Evolutionary conservation across 306 rosid species (phyloP), one percentile per base, ranked within the genome.

Genomic region (Corylus avellana): DNA sequence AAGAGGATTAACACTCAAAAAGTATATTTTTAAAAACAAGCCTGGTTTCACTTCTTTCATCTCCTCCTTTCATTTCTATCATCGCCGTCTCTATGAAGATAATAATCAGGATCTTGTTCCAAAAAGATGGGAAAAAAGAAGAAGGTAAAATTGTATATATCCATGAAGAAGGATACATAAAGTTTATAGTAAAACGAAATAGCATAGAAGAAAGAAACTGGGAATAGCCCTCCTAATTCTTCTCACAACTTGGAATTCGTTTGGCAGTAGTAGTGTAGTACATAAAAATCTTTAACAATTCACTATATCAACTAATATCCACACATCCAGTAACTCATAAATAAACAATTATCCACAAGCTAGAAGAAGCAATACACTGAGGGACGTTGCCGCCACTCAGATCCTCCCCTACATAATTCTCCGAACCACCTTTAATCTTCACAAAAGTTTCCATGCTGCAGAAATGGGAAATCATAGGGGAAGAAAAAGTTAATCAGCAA

Each of bases 401-500:
- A 10, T 69, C 80, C 66, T 20, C 78, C 76, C 47, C 51, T 12
- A 22, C 27, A 75, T 54, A 14, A n/a, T 6, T 50, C 11, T 9
- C 18, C 2, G 22, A 42, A 57, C 50, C 82, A 59, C 62, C 74
- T 35, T 67, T 81, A 64, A 67, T 75, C 84, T 77, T 87, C 86
- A 92, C 86, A 84, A 72, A 18, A 89, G 78, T 86, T 92, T 88
- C 97, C 98, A 94, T 2, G 87, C 98, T 92, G 90, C 87, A 88
- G 10, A 79, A 83, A 37, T 18, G 54, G 63, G 64, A 2, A 68
- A 56, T 17, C 70, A 50, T 18, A 13, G n/a, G 3, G 4, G n/a
- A 37, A 74, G 51, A 20, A 47, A 47, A 47, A 49, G 32, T 71
- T 42, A 67, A 67, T 17, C 51, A 48, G 18, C 46, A 16, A 67